phyloP scores from a whole-genome alignment of 78 protist species.

The Corallochytrium limacisporum region DNA sequence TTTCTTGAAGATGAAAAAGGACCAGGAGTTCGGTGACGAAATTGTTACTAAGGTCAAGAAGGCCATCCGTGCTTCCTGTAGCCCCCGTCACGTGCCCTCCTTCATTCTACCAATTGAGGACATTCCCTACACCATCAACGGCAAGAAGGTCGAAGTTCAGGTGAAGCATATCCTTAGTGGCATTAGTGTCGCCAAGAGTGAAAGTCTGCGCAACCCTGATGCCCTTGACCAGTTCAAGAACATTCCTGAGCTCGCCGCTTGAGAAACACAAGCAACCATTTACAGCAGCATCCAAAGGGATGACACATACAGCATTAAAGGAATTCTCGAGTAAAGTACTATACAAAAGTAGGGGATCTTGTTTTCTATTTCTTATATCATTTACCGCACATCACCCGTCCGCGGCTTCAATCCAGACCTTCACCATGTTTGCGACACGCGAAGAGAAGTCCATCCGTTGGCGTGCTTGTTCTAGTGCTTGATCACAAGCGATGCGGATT shows the following conservation, averaged over 20 bases:
- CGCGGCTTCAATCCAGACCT: too few species aligned
- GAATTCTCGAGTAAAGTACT: too few species aligned
- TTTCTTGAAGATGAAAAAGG: slow-evolving; percentile 1
- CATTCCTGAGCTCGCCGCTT: not conserved
- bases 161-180: slow-evolving; percentile 7
- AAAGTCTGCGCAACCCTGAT: not conserved
- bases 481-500: too few species aligned
- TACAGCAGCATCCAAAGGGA: too few species aligned
- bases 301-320: too few species aligned
- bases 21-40: not conserved
- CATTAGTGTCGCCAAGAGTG: not conserved
- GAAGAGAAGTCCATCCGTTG: too few species aligned
- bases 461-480: too few species aligned
- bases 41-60: not conserved
- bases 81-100: slow-evolving; percentile 31
- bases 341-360: too few species aligned
- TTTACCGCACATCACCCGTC: too few species aligned
- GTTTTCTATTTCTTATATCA: too few species aligned
- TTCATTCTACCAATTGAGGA: not conserved
- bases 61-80: slow-evolving; percentile 8
- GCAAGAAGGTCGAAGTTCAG: slow-evolving; percentile 36
- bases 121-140: slow-evolving; percentile 26
- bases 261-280: too few species aligned
- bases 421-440: too few species aligned
- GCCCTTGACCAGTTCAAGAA: not conserved